Conservation (phyloP, 169 alveolate species). For the Plasmodium gaboni region DNA sequence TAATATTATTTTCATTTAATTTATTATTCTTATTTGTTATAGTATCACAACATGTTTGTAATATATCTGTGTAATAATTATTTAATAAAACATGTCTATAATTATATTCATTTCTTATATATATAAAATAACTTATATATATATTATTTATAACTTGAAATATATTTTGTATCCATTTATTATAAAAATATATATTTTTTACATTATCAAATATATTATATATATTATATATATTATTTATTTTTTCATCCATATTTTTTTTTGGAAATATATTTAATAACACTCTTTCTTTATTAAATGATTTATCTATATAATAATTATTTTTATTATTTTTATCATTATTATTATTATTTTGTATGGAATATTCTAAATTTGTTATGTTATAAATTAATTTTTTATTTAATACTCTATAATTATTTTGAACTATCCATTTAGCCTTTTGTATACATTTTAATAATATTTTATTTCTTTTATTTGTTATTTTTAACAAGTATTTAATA, state of each 20-base stretch:
- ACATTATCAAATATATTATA: not conserved
- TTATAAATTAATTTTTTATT: no score
- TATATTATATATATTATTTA: no score
- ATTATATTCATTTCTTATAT: constrained; percentile 23
- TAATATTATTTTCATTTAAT: not conserved
- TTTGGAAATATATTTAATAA: not conserved
- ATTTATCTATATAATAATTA: not conserved
- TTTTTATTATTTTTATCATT: not conserved
- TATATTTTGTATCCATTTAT: constrained; percentile 47
- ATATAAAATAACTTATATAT: constrained; percentile 50
- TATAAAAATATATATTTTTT: constrained; percentile 9
- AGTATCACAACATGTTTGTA: not conserved
- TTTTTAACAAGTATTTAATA: constrained; percentile 3
- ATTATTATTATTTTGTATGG: no score
- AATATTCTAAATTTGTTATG: no score
- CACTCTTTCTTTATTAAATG: no score
- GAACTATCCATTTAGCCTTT: constrained; percentile 8
- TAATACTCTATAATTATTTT: not conserved
- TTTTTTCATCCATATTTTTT: not conserved
- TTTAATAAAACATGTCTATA: constrained; percentile 8
- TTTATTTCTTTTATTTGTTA: not conserved
- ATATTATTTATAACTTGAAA: constrained; percentile 72
- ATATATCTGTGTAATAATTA: not conserved
- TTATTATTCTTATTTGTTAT: constrained; percentile 8
- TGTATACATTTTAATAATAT: constrained; percentile 17